Evolutionary conservation across 2,329 filamentous ascomycete genomes (phyloP).

Genomic region (Pezicula radicicola): DNA sequence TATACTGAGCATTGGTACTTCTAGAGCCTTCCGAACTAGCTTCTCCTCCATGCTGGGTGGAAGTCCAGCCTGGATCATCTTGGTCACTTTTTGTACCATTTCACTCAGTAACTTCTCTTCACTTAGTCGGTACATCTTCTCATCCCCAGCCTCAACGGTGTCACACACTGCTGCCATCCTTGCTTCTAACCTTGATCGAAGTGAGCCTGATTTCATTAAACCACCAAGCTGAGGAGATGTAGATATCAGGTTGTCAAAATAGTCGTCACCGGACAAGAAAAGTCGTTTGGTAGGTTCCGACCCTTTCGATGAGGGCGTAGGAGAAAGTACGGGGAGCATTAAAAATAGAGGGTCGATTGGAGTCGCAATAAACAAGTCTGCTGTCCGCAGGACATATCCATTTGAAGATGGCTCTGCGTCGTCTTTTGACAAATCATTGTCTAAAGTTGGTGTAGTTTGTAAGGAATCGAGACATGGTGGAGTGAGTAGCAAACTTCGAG

Average conservation of each 20-base stretch:
- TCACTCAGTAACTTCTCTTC: constrained; percentile 65
- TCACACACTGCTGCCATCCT: constrained; percentile 75
- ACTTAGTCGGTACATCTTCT: constrained; percentile 80
- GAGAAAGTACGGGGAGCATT: constrained; percentile 68
- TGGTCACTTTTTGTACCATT: constrained; percentile 68
- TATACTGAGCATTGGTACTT: constrained; percentile 70
- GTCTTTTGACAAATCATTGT: constrained; percentile 18
- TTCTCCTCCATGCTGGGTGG: constrained; percentile 82
- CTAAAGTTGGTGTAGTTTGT: constrained; percentile 4
- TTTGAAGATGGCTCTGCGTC: constrained; percentile 16
- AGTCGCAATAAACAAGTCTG: constrained; percentile 81
- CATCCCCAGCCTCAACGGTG: constrained; percentile 76
- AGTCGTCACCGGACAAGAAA: constrained; percentile 69
- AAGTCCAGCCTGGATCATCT: constrained; percentile 62
- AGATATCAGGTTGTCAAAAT: constrained; percentile 61
- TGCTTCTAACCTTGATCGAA: constrained; percentile 52
- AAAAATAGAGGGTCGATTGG: constrained; percentile 83
- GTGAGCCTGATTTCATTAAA: constrained; percentile 45
- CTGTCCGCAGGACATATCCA: constrained; percentile 60
- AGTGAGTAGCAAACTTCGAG: constrained; percentile 59
- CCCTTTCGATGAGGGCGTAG: constrained; percentile 33
- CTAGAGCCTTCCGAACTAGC: constrained; percentile 73
- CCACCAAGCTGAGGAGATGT: constrained; percentile 55
- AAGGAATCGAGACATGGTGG: constrained; percentile 3
- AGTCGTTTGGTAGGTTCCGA: constrained; percentile 53